These are phyloP conservation scores for Kodamaea neixiangensis DNA, from an alignment of 805 yeast genomes.

Conservation along the genomic window DNA sequence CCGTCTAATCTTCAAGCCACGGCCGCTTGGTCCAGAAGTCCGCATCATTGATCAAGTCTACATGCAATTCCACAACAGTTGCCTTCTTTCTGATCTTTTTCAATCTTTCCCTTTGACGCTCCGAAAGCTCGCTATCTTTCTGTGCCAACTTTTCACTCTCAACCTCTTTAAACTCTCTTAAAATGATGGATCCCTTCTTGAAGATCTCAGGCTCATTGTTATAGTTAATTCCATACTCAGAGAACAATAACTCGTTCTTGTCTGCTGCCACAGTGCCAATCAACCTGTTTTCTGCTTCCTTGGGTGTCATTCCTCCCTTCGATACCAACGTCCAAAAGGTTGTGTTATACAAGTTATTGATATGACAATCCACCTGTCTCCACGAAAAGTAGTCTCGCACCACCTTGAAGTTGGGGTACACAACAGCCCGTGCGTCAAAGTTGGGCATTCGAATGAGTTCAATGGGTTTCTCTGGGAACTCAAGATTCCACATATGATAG, in stretches of 20 bases:
- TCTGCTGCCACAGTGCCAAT: constrained; percentile 80
- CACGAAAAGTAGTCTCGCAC: constrained; percentile 85
- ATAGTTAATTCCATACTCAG: constrained; percentile 80
- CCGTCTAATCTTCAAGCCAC: constrained; percentile 21
- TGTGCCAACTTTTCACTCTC: constrained; percentile 1
- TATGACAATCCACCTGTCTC: constrained; percentile 97
- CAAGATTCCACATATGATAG: constrained; percentile 62
- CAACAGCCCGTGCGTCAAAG: constrained; percentile 88
- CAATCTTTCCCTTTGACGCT: constrained; percentile 52
- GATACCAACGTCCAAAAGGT: constrained; percentile 83
- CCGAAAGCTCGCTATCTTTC: constrained; percentile 21
- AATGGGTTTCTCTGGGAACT: constrained; percentile 53
- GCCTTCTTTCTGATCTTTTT: constrained; percentile 53
- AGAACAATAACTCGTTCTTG: constrained; percentile 84
- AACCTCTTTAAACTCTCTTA: constrained; percentile 44
- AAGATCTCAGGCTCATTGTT: constrained; percentile 87
- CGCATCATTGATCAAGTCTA: constrained; percentile 60
- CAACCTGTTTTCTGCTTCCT: constrained; percentile 77
- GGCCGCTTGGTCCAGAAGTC: constrained; percentile 34
- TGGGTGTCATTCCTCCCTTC: constrained; percentile 67
- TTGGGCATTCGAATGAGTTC: constrained; percentile 65
- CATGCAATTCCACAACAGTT: constrained; percentile 47
- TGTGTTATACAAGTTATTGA: constrained; percentile 91
- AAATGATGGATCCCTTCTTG: constrained; percentile 75
- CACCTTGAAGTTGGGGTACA: constrained; percentile 64